phyloP scores from a whole-genome alignment of 1,284 basidiomycete species.

The Cutaneotrichosporon arboriforme region DNA sequence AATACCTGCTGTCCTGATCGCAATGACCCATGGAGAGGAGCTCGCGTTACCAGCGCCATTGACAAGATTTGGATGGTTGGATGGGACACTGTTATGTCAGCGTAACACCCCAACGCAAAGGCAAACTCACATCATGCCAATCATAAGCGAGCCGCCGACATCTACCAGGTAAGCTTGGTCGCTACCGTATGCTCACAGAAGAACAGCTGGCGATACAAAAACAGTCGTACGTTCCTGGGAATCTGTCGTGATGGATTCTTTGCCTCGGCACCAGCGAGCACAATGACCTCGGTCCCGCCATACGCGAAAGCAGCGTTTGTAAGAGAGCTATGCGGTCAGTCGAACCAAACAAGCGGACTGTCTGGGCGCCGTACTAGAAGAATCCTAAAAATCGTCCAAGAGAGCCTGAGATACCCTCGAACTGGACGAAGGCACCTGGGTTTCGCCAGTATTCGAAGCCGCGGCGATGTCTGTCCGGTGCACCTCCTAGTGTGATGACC shows the following conservation, averaged over 20 bases:
- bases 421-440: conserved; percentile 22
- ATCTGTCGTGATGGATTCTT: conserved; percentile 59
- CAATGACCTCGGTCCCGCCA: conserved; percentile 33
- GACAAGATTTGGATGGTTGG: conserved; percentile 5
- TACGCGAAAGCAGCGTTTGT: conserved; percentile 31
- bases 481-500: conserved; percentile 24
- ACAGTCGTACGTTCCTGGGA: conserved; percentile 65
- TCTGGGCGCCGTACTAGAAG: conserved; percentile 24
- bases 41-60: conserved; percentile 22
- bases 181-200: conserved; percentile 29
- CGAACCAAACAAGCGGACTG: conserved; percentile 22
- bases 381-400: conserved; percentile 30
- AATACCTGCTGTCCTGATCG: conserved; percentile 56
- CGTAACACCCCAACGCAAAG: conserved; percentile 53
- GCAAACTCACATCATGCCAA: conserved; percentile 50
- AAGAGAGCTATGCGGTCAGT: conserved; percentile 26
- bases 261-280: conserved; percentile 30
- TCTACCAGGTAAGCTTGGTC: background rate
- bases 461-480: conserved; percentile 24
- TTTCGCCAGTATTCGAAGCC: conserved; percentile 33
- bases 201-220: conserved; percentile 66
- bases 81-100: conserved; percentile 57
- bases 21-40: conserved; percentile 42
- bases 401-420: conserved; percentile 5
- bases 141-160: conserved; percentile 2